Evolutionary conservation across 495 filamentous ascomycete species (phyloP).

Genomic region (Lasiosphaeria miniovina): DNA sequence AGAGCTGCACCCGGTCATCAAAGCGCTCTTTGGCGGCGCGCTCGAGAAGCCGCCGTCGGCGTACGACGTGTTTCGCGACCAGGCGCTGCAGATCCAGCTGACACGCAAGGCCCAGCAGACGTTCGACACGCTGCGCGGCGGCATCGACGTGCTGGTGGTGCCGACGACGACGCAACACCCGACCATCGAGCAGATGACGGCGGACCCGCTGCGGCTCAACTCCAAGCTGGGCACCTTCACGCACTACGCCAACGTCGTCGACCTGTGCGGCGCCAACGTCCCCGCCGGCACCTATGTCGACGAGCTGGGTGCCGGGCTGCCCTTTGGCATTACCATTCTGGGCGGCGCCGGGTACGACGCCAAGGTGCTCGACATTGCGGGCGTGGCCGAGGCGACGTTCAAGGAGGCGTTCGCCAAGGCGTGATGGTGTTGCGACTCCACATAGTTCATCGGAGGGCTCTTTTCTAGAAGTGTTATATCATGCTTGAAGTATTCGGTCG

Average conservation of each 20-base stretch:
- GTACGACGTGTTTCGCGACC: conserved; percentile 56
- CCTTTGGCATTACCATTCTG: conserved; percentile 63
- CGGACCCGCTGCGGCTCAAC: conserved; percentile 55
- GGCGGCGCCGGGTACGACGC: conserved; percentile 55
- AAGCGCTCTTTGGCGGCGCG: conserved; percentile 48
- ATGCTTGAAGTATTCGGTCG: too few species aligned
- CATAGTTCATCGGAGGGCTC: neutral
- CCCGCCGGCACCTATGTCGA: conserved; percentile 49
- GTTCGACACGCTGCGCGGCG: conserved; percentile 41
- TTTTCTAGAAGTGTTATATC: too few species aligned
- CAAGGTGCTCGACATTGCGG: conserved; percentile 54
- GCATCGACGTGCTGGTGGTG: conserved; percentile 58
- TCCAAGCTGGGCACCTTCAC: conserved; percentile 57
- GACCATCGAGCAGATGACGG: conserved; percentile 54
- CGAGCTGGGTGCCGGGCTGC: conserved; percentile 39
- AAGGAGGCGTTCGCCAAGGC: conserved; percentile 7
- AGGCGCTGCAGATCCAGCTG: conserved; percentile 45
- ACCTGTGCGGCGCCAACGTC: conserved; percentile 59
- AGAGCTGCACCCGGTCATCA: conserved; percentile 55
- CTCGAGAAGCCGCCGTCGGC: conserved; percentile 45
- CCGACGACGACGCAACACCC: conserved; percentile 60
- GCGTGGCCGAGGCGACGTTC: conserved; percentile 47
- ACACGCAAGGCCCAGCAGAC: conserved; percentile 45
- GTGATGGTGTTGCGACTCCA: neutral
- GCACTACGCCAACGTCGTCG: conserved; percentile 63